Conservation (phyloP, 345 rosid species). For the Turnera subulata region DNA sequence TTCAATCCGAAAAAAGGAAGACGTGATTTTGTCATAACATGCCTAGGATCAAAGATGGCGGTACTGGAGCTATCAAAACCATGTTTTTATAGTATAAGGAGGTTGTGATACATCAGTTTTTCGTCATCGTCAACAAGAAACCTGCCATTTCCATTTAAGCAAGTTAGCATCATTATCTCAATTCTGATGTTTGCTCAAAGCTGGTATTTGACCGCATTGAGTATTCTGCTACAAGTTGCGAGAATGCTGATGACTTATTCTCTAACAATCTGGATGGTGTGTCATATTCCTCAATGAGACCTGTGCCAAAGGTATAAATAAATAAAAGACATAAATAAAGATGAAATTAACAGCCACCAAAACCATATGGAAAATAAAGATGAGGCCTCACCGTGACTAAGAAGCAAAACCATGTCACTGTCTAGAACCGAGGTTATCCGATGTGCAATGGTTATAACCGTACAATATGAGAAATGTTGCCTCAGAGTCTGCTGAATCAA, state of each 20-base stretch:
- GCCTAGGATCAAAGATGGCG: no score
- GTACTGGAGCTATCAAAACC: no score
- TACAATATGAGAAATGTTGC: conserved; percentile 58
- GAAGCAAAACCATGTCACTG: conserved; percentile 76
- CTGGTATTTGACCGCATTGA: conserved; percentile 52
- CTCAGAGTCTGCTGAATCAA: conserved; percentile 69
- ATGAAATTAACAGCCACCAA: background rate
- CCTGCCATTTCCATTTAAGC: no score
- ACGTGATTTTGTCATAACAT: no score
- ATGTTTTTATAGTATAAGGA: no score
- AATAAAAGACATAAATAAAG: background rate
- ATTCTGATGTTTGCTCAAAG: conserved; percentile 12
- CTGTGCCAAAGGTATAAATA: conserved; percentile 25
- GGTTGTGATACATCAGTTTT: no score
- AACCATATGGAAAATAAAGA: background rate
- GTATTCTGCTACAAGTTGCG: conserved; percentile 77
- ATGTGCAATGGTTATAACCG: conserved; percentile 79
- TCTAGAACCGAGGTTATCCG: conserved; percentile 81
- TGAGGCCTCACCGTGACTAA: conserved; percentile 49
- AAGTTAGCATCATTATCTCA: background rate
- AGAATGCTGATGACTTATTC: conserved; percentile 65
- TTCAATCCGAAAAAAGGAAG: no score
- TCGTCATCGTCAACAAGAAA: no score
- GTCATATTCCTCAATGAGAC: conserved; percentile 62
- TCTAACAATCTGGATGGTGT: conserved; percentile 54